Conservation (phyloP, 768 basidiomycete genomes). For the Boletus vinaceobasis region DNA sequence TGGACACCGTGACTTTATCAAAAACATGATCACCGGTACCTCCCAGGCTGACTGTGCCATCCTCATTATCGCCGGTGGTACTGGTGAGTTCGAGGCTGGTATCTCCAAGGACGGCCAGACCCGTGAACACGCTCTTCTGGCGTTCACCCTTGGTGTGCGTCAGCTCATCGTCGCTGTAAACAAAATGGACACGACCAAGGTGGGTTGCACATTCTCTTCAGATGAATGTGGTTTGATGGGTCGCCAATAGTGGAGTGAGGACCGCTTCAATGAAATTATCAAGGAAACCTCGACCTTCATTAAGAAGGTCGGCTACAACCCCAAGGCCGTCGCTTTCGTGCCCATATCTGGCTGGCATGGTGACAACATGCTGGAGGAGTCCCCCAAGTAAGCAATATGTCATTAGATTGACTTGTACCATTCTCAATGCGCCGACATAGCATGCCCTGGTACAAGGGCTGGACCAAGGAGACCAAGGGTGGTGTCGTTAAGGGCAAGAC, state of each 20-base stretch:
- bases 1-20: slow-evolving; percentile 99
- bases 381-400: slow-evolving; percentile 65
- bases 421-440: slow-evolving; percentile 38
- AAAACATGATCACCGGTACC: slow-evolving; percentile 99
- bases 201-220: slow-evolving; percentile 26
- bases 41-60: slow-evolving; percentile 99
- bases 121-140: slow-evolving; percentile 99
- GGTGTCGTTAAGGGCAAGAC: slow-evolving; percentile 98
- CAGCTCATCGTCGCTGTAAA: slow-evolving; percentile 99
- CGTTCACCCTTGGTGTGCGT: slow-evolving; percentile 99
- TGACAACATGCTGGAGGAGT: slow-evolving; percentile 99
- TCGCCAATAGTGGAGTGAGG: slow-evolving; percentile 84
- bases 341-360: slow-evolving; percentile 99
- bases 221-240: slow-evolving; percentile 1
- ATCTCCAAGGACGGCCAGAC: slow-evolving; percentile 99
- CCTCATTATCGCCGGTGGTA: slow-evolving; percentile 98
- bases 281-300: slow-evolving; percentile 98
- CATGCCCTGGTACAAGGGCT: slow-evolving; percentile 99
- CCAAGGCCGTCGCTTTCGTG: slow-evolving; percentile 96
- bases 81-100: slow-evolving; percentile 99
- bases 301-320: slow-evolving; percentile 99
- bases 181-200: slow-evolving; percentile 99
- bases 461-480: slow-evolving; percentile 94
- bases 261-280: slow-evolving; percentile 99
- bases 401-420: not conserved